A percentile compares a stretch with the other conserved stretches of the same genome.
Conservation (phyloP, 805 yeast species). For the Brettanomyces nanus region DNA sequence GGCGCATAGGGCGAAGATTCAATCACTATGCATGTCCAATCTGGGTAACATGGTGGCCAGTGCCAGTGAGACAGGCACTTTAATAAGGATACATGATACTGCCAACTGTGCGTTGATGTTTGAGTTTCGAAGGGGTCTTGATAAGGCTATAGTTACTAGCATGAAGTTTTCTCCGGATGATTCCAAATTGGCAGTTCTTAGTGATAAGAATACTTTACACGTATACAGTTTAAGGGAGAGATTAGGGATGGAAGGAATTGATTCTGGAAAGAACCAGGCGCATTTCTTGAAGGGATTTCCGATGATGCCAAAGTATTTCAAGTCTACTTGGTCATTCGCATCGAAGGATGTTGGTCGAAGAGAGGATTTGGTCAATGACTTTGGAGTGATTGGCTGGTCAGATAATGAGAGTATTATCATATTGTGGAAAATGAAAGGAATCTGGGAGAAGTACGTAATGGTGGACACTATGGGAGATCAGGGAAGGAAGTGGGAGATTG, state of each 20-base stretch:
- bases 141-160: constrained; percentile 72
- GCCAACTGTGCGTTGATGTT: constrained; percentile 59
- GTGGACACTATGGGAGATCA: constrained; percentile 34
- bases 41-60: constrained; percentile 67
- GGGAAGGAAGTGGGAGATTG: constrained; percentile 34
- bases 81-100: constrained; percentile 66
- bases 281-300: constrained; percentile 63
- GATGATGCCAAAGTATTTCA: constrained; percentile 54
- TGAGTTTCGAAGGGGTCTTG: constrained; percentile 87
- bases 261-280: constrained; percentile 28
- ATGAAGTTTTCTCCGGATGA: constrained; percentile 80
- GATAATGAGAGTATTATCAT: constrained; percentile 66
- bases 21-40: constrained; percentile 55
- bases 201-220: constrained; percentile 87
- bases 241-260: constrained; percentile 5
- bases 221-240: constrained; percentile 44
- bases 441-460: constrained; percentile 83
- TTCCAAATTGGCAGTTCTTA: constrained; percentile 68
- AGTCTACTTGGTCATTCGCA: constrained; percentile 83
- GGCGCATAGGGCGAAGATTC: constrained; percentile 64
- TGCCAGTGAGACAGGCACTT: constrained; percentile 77
- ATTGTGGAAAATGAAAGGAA: constrained; percentile 63
- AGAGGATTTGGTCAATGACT: constrained; percentile 22
- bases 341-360: constrained; percentile 46
- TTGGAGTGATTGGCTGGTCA: constrained; percentile 64